Evolutionary conservation across 2,329 filamentous ascomycete species (phyloP), one percentile per base, ranked within the genome.

Genomic region (Fusarium clavum): DNA sequence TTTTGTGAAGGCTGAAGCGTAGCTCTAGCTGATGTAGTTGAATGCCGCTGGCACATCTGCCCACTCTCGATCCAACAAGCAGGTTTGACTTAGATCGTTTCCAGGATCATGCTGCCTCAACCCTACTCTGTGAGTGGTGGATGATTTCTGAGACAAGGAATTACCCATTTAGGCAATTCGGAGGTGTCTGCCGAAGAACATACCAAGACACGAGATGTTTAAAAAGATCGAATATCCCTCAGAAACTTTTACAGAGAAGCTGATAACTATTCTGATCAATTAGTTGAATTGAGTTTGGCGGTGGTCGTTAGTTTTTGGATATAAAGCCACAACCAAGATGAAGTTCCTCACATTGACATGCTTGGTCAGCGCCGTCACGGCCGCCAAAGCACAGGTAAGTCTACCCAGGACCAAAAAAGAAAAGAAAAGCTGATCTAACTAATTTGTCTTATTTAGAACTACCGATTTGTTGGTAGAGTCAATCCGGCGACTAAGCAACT

Each of bases 401-500:
- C 25, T 29, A 18, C 1, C 13, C 2, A 5, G 3, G 6, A 12
- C 20, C 20, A 20, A 20, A 9, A 5, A 9, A 13, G 10, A 30
- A 30, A 4, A 9, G 6, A 29, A 30, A 7, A 2, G 8, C 14
- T 14, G 6, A 11, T 52, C 64, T 71, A n/a, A 70, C 20, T 20
- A 20, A 20, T 20, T 25, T 3, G 2, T 9, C 2, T 1, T 7
- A 3, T 12, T 1, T 3, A 72, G 70, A 32, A n/a, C 14, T 72
- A 71, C 25, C 40, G 65, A 10, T 79, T 78, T 61, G 67, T 83
- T 14, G 81, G 81, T n/a, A 75, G 81, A 44, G 81, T 83, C 25
- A 82, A 83, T 48, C 81, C 82, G 1, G 73, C 76, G 20, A 83
- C 81, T 9, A 79, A 77, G 47, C 79, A 83, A 69, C 74, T 83